Conservation (phyloP, 306 rosid genomes). For the Hippophae gyantsensis region DNA sequence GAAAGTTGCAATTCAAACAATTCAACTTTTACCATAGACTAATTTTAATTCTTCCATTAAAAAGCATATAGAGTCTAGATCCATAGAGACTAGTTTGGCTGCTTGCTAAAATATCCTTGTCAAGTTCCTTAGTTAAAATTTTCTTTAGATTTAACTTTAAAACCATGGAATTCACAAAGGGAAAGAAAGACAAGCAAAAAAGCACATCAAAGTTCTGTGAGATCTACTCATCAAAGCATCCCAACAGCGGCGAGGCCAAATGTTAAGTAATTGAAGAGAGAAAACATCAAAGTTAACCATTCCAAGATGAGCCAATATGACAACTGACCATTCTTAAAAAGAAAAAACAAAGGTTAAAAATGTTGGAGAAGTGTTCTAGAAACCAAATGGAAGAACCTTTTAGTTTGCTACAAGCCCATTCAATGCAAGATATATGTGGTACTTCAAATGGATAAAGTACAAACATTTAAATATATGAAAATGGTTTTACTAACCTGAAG, state of each 20-base stretch:
- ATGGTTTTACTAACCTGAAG: slow-evolving; percentile 64
- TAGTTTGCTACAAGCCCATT: background rate
- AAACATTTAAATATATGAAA: slow-evolving; percentile 6
- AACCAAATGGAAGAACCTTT: background rate
- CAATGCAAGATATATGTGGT: background rate
- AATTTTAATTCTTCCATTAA: background rate
- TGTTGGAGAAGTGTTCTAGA: background rate
- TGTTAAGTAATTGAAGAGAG: background rate
- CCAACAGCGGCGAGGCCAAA: background rate
- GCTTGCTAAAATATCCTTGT: no score
- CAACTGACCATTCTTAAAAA: background rate
- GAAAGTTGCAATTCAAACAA: background rate
- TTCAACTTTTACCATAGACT: background rate
- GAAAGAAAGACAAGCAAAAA: no score
- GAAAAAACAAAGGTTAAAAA: background rate
- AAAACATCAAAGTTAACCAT: background rate
- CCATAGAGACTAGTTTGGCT: no score
- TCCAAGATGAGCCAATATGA: background rate
- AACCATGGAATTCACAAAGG: no score
- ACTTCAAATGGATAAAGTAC: background rate
- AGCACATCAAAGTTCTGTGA: background rate
- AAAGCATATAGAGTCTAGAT: background rate
- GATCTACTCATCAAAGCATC: background rate
- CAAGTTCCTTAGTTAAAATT: no score
- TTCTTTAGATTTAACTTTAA: no score